Conservation (phyloP, 2,329 filamentous ascomycete genomes). For the Leptographium lundbergii region DNA sequence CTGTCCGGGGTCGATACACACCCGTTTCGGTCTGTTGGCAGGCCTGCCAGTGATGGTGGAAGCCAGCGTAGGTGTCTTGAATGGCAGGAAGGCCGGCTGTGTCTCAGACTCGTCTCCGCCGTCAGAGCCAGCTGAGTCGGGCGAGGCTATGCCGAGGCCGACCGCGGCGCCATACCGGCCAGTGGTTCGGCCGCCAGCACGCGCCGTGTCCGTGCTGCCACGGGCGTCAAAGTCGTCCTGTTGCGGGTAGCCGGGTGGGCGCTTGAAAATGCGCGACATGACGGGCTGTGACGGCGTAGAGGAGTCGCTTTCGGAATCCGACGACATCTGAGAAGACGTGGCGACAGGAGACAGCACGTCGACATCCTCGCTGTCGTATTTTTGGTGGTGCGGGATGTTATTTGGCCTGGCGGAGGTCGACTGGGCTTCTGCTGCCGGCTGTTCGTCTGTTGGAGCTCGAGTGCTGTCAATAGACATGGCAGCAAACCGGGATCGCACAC, state of each 20-base stretch:
- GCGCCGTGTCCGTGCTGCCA: background rate
- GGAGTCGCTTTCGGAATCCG: conserved; percentile 6
- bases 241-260: conserved; percentile 35
- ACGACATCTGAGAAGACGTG: conserved; percentile 20
- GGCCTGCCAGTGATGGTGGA: conserved; percentile 5
- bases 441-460: background rate
- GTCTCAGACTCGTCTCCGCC: conserved; percentile 40
- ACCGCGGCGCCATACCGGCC: background rate
- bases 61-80: conserved; percentile 16
- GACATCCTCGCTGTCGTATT: conserved; percentile 9
- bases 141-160: background rate
- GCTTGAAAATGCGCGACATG: conserved; percentile 47
- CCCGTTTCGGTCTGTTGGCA: background rate
- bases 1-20: background rate
- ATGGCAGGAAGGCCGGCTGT: conserved; percentile 43
- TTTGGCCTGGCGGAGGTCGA: background rate
- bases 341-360: conserved; percentile 30
- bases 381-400: conserved; percentile 12
- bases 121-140: conserved; percentile 17
- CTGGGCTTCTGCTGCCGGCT: background rate
- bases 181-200: conserved; percentile 16
- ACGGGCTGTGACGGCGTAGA: conserved; percentile 33
- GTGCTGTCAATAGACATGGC: background rate
- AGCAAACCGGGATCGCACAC: background rate
- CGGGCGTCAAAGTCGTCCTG: background rate